phyloP scores from a whole-genome alignment of 805 yeast genomes.

The Barnettozyma botsteinii region DNA sequence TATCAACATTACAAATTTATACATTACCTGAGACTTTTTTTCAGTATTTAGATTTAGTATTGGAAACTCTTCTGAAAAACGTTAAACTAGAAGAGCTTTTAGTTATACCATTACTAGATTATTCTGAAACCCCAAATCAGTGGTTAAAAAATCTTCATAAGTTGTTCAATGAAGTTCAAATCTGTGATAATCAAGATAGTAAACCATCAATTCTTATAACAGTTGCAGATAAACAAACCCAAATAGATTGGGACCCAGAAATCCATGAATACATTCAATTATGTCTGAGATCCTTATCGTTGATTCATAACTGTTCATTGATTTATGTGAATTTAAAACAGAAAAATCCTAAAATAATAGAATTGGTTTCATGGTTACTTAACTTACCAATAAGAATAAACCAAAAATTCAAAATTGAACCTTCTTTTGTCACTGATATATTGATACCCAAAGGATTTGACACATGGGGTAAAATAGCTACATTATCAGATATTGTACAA shows the following conservation, averaged over 20 bases:
- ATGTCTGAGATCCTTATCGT: constrained; percentile 20
- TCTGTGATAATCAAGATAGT: too few relatives aligned
- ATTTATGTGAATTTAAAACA: constrained; percentile 8
- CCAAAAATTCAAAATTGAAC: constrained; percentile 1
- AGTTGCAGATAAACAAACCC: constrained; percentile 8
- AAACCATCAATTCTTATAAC: constrained; percentile 4
- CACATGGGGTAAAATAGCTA: constrained; percentile 43
- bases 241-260: constrained; percentile 17
- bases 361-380: constrained; percentile 8
- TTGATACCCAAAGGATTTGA: constrained; percentile 48
- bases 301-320: constrained; percentile 8
- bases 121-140: constrained; percentile 9
- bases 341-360: constrained; percentile 1
- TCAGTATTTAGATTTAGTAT: background rate
- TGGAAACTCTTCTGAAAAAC: background rate
- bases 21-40: constrained; percentile 10
- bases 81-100: constrained; percentile 4
- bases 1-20: constrained; percentile 17
- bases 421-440: constrained; percentile 18
- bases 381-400: constrained; percentile 6
- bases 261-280: constrained; percentile 31
- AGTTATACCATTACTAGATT: constrained; percentile 16
- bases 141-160: constrained; percentile 10
- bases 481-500: constrained; percentile 31
- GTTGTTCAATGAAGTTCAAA: background rate